Evolutionary conservation across 805 yeast genomes (phyloP).

Genomic region (Metschnikowia kofuensis): DNA sequence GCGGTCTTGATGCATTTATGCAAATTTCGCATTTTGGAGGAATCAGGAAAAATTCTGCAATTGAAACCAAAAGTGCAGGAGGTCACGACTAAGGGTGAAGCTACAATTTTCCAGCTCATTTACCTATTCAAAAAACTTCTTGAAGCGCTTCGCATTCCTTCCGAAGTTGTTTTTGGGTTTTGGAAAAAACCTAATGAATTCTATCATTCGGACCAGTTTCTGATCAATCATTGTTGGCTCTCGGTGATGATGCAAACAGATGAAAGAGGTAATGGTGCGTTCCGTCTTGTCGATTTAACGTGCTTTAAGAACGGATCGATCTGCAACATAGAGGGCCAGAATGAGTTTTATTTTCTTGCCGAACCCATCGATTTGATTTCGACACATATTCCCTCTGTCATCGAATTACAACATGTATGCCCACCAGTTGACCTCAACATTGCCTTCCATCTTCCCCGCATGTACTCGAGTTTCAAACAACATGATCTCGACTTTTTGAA

Average conservation of each 20-base stretch:
- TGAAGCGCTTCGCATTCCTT: conserved; percentile 62
- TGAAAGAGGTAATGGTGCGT: conserved; percentile 26
- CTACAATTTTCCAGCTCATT: conserved; percentile 69
- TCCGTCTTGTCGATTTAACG: conserved; percentile 70
- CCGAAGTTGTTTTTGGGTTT: conserved; percentile 79
- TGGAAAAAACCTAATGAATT: conserved; percentile 72
- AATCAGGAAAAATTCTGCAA: conserved; percentile 34
- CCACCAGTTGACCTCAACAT: conserved; percentile 81
- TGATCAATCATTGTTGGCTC: conserved; percentile 85
- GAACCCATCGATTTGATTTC: conserved; percentile 74
- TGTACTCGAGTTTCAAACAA: conserved; percentile 75
- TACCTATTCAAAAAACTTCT: conserved; percentile 74
- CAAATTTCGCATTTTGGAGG: conserved; percentile 50
- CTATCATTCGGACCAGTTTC: conserved; percentile 48
- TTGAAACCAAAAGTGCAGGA: conserved; percentile 41
- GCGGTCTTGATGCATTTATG: conserved; percentile 67
- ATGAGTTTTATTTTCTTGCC: conserved; percentile 71
- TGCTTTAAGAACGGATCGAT: conserved; percentile 33
- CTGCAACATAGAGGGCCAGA: conserved; percentile 32
- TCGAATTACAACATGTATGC: conserved; percentile 77
- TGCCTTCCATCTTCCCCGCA: conserved; percentile 78
- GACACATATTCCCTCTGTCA: conserved; percentile 82
- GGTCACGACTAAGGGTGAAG: conserved; percentile 48
- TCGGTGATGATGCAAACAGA: conserved; percentile 72
- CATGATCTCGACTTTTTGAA: conserved; percentile 55